These are phyloP conservation scores for Aureobasidium vineae DNA, from an alignment of 2,329 filamentous ascomycete genomes.

Conservation along the genomic window DNA sequence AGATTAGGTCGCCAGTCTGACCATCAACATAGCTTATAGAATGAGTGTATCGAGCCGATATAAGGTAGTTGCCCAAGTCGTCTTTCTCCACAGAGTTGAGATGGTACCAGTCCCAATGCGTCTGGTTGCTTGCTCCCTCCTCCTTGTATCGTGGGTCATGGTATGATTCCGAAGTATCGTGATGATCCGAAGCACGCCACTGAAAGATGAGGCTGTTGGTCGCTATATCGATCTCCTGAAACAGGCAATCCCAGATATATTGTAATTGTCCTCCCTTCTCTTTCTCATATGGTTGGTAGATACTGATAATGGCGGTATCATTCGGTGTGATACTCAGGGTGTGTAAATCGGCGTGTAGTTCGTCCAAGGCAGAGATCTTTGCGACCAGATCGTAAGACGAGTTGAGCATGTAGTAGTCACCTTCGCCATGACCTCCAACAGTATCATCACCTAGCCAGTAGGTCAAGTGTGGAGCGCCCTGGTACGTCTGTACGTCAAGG, in stretches of 20 bases:
- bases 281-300: slow-evolving; percentile 40
- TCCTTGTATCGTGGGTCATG: slow-evolving; percentile 43
- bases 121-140: slow-evolving; percentile 37
- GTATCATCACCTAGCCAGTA: slow-evolving; percentile 43
- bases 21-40: slow-evolving; percentile 51
- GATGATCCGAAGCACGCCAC: slow-evolving; percentile 43
- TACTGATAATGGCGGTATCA: slow-evolving; percentile 46
- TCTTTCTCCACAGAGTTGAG: slow-evolving; percentile 58
- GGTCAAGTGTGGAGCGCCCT: slow-evolving; percentile 40
- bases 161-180: slow-evolving; percentile 29
- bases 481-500: slow-evolving; percentile 39
- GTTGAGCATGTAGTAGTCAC: slow-evolving; percentile 40
- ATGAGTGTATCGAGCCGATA: slow-evolving; percentile 53
- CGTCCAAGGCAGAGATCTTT: slow-evolving; percentile 39
- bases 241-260: slow-evolving; percentile 46
- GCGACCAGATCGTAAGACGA: slow-evolving; percentile 40
- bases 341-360: slow-evolving; percentile 43
- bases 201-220: slow-evolving; percentile 43
- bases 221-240: slow-evolving; percentile 47
- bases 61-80: slow-evolving; percentile 52
- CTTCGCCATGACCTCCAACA: slow-evolving; percentile 39
- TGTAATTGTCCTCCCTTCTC: slow-evolving; percentile 38
- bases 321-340: slow-evolving; percentile 47
- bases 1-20: slow-evolving; percentile 51
- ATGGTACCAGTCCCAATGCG: slow-evolving; percentile 54